phyloP scores from a whole-genome alignment of 495 filamentous ascomycete species.

The Opeltia flavorubescens region DNA sequence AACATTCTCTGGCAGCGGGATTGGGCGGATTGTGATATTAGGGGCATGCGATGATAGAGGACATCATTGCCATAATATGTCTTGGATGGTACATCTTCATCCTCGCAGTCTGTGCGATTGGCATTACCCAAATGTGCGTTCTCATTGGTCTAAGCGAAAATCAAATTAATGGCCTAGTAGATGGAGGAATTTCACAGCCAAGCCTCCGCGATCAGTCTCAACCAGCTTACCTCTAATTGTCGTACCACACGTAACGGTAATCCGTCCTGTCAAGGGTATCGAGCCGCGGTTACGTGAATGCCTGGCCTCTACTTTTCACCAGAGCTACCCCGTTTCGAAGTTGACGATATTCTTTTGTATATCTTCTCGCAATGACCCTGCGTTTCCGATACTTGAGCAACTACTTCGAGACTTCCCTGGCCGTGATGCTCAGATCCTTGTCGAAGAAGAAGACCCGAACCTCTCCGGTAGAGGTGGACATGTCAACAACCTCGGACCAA shows the following conservation, averaged over 20 bases:
- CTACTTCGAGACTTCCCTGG: slow-evolving; percentile 56
- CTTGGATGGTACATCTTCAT: slow-evolving; percentile 47
- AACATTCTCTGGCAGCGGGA: not conserved
- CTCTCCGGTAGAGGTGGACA: slow-evolving; percentile 39
- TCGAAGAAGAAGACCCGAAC: slow-evolving; percentile 81
- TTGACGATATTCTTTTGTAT: slow-evolving; percentile 78
- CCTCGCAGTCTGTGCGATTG: slow-evolving; percentile 39
- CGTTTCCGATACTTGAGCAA: slow-evolving; percentile 56
- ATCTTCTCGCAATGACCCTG: slow-evolving; percentile 60
- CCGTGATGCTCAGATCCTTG: slow-evolving; percentile 58
- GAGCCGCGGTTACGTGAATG: slow-evolving; percentile 87
- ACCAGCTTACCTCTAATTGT: slow-evolving; percentile 14
- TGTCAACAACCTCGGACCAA: slow-evolving; percentile 62
- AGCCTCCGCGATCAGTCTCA: slow-evolving; percentile 23
- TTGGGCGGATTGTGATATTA: too few species aligned
- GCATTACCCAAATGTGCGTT: slow-evolving; percentile 46
- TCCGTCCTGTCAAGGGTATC: slow-evolving; percentile 86
- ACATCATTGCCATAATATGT: slow-evolving; percentile 30
- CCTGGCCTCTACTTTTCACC: slow-evolving; percentile 76
- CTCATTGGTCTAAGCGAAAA: slow-evolving; percentile 6
- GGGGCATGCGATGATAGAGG: slow-evolving; percentile 1
- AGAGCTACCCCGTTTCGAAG: slow-evolving; percentile 63
- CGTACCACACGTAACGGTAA: slow-evolving; percentile 75
- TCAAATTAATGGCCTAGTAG: slow-evolving; percentile 18
- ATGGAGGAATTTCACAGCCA: slow-evolving; percentile 30